Evolutionary conservation across 331 rosid genomes (phyloP), one percentile per base, ranked within the genome.

Genomic region (Arachis monticola): DNA sequence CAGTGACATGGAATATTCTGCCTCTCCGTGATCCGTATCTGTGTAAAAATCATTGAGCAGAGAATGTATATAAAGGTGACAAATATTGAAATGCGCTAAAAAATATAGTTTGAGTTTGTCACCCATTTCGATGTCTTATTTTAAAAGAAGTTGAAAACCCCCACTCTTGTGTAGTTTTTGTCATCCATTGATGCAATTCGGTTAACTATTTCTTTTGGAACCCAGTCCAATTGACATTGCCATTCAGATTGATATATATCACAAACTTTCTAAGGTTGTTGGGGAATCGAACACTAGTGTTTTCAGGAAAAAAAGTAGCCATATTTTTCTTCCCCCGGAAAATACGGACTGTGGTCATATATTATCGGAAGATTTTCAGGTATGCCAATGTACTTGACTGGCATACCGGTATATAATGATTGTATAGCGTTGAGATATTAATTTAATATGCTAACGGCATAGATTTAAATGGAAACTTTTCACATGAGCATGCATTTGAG

Each of bases 31-130:
- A 59, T 73, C 78, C 50, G 14, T 81, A 46, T 67, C 58, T 31
- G 51, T 61, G 53, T 83, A 80, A 84, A 84, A 72, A 51, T 69
- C 83, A 69, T 79, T 84, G 69, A 83, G 55, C 82, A 73, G 81
- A 77, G 31, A 62, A 69, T 84, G 88, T 82, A 89, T 83, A 81
- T 85, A 84, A 81, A 79, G 75, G 74, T 84, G 83, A 80, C 73
- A 14, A 81, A 47, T 65, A 44, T 56, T 67, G 58, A 78, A 79
- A 60, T 40, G 72, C 73, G 74, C 60, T 61, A 73, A 56, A 48
- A 22, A 74, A 74, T 53, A 60, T 77, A 40, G 42, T 22, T 22
- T 22, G 27, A 22, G 44, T 45, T 17, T 72, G 59, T 59, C 72
- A 3, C 10, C 30, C 58, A 55, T 22, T 76, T 61, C 13, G 10